Evolutionary conservation across 2,329 filamentous ascomycete genomes (phyloP).

Genomic region (Cordyceps pruinosa): DNA sequence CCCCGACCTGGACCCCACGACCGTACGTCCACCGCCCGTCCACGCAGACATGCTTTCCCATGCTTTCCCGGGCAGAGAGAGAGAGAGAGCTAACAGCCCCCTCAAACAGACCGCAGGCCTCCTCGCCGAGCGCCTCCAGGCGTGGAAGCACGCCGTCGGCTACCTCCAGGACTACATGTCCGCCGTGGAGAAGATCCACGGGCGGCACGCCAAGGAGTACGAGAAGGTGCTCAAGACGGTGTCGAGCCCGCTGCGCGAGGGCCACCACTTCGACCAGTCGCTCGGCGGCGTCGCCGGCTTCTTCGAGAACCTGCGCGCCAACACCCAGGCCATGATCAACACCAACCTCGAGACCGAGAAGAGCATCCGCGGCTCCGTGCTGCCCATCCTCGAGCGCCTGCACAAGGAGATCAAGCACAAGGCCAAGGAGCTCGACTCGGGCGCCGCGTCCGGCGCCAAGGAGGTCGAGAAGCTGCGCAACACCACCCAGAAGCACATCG

Average conservation of each 20-base stretch:
- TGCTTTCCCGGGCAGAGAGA: too few relatives aligned
- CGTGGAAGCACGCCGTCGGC: constrained; percentile 90
- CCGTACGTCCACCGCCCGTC: constrained; percentile 46
- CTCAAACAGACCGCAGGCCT: constrained; percentile 62
- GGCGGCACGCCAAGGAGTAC: constrained; percentile 84
- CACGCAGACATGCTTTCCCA: too few relatives aligned
- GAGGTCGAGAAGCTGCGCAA: constrained; percentile 84
- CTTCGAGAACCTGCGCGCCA: constrained; percentile 89
- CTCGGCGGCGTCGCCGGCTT: constrained; percentile 82
- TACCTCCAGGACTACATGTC: constrained; percentile 87
- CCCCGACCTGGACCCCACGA: constrained; percentile 51
- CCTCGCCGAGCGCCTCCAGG: constrained; percentile 79
- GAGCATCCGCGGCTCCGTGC: constrained; percentile 75
- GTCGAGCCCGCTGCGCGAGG: constrained; percentile 76
- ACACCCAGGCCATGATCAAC: constrained; percentile 86
- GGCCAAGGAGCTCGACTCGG: constrained; percentile 76
- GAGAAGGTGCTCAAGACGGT: constrained; percentile 93
- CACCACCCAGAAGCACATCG: constrained; percentile 89
- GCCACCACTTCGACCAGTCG: constrained; percentile 85
- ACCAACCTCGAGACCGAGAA: constrained; percentile 88
- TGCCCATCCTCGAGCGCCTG: constrained; percentile 82
- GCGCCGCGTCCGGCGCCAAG: constrained; percentile 79
- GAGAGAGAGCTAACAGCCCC: not conserved
- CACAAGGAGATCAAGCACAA: constrained; percentile 98
- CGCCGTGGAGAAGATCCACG: constrained; percentile 80